Percentiles rank a stretch among this genome's conserved stretches.
Conservation (phyloP, 192 early-diverging fungal species). For the Gryganskiella cystojenkinii region DNA sequence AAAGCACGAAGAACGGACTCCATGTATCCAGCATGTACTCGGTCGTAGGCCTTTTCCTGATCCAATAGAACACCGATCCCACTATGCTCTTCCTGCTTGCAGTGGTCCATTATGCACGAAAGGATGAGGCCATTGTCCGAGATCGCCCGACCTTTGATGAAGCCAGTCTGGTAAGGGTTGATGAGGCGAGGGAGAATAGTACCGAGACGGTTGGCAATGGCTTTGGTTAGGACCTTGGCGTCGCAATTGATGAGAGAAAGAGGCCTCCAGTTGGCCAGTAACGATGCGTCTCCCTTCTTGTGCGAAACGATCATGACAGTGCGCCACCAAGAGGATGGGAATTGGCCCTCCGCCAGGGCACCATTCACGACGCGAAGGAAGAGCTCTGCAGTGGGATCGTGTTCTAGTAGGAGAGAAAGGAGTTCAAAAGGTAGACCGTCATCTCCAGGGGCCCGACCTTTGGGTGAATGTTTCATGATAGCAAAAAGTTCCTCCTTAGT, state of each 20-base stretch:
- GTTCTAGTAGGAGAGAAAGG: conserved; percentile 1
- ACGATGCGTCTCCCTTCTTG: conserved; percentile 37
- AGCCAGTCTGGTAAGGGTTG: conserved; percentile 17
- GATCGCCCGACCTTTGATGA: conserved; percentile 14
- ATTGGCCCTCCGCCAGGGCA: not conserved
- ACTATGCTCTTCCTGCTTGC: not conserved
- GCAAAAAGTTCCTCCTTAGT: not conserved
- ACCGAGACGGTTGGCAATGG: conserved; percentile 3
- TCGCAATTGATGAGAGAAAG: conserved; percentile 27
- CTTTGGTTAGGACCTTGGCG: conserved; percentile 31
- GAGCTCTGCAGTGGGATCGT: not conserved
- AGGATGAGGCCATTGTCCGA: conserved; percentile 14
- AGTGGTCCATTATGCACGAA: conserved; percentile 3
- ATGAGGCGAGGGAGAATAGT: conserved; percentile 1
- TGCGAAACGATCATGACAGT: conserved; percentile 28
- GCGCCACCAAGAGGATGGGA: conserved; percentile 5
- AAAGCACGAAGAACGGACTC: too few relatives aligned
- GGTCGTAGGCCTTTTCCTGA: too few relatives aligned
- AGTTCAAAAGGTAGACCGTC: conserved; percentile 47
- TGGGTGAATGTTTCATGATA: not conserved
- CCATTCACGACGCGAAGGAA: conserved; percentile 9
- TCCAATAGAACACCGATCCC: conserved; percentile 14
- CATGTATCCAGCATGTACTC: too few relatives aligned
- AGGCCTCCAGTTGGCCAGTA: conserved; percentile 27
- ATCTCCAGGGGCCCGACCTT: conserved; percentile 4